These are phyloP conservation scores for Cairneyella variabilis DNA, from an alignment of 495 filamentous ascomycete genomes.

Conservation along the genomic window DNA sequence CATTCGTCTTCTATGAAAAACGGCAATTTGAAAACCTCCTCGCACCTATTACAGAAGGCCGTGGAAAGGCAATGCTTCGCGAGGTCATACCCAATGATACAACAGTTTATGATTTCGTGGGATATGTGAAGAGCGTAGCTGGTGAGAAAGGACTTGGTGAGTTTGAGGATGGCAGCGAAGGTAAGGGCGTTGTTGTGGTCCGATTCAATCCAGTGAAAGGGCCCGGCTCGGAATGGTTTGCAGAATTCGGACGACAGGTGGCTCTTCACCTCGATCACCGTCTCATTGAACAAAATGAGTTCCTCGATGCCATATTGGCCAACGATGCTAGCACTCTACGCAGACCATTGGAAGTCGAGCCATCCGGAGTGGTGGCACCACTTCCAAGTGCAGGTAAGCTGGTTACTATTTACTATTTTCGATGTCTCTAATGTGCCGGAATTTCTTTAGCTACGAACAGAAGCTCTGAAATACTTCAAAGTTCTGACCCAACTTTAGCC, in stretches of 20 bases:
- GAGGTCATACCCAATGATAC: slow-evolving; percentile 61
- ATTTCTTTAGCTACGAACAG: background rate
- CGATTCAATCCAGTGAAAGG: slow-evolving; percentile 63
- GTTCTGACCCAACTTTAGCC: slow-evolving; percentile 2
- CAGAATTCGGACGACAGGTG: slow-evolving; percentile 60
- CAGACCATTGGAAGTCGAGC: slow-evolving; percentile 48
- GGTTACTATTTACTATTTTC: too few relatives aligned
- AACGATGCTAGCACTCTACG: slow-evolving; percentile 69
- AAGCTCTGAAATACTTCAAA: slow-evolving; percentile 9
- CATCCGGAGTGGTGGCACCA: slow-evolving; percentile 8
- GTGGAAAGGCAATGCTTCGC: slow-evolving; percentile 74
- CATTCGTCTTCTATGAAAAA: slow-evolving; percentile 80
- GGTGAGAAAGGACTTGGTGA: slow-evolving; percentile 66
- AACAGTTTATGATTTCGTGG: slow-evolving; percentile 69
- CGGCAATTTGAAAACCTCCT: slow-evolving; percentile 76
- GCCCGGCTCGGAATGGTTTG: slow-evolving; percentile 62
- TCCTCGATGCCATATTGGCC: slow-evolving; percentile 82
- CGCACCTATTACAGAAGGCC: slow-evolving; percentile 68
- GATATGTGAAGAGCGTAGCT: slow-evolving; percentile 69
- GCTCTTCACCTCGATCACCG: slow-evolving; percentile 71
- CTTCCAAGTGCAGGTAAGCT: slow-evolving; percentile 11
- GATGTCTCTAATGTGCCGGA: background rate
- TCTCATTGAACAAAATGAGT: slow-evolving; percentile 86
- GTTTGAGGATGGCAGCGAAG: slow-evolving; percentile 56
- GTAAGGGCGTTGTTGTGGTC: slow-evolving; percentile 74